A percentile compares a stretch with the other conserved stretches of the same genome.
Conservation (phyloP, 2,329 filamentous ascomycete species). For the Cercospora sojina region DNA sequence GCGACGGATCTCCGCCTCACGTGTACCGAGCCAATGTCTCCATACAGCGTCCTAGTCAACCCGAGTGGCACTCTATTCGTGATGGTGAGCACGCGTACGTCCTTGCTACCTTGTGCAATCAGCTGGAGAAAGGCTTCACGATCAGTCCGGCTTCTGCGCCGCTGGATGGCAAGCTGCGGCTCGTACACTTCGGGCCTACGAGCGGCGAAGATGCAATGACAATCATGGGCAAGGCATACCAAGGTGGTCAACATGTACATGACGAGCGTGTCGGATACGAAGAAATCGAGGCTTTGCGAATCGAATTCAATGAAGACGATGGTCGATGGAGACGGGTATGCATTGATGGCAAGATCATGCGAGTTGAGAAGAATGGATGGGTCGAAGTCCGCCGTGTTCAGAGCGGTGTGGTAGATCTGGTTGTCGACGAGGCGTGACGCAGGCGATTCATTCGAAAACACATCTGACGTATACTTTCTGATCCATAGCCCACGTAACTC, state of each 20-base stretch:
- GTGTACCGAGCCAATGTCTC: conserved; percentile 56
- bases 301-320: conserved; percentile 68
- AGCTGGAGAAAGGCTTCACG: conserved; percentile 76
- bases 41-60: conserved; percentile 36
- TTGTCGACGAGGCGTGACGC: conserved; percentile 11
- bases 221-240: conserved; percentile 67
- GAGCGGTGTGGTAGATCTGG: conserved; percentile 41
- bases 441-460: not conserved
- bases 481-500: not conserved
- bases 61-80: conserved; percentile 38
- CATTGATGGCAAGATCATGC: conserved; percentile 86
- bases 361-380: conserved; percentile 67
- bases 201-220: conserved; percentile 67
- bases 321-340: conserved; percentile 79
- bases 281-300: conserved; percentile 63
- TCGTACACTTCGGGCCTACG: conserved; percentile 73
- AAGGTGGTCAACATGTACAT: conserved; percentile 55
- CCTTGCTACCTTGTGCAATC: conserved; percentile 72
- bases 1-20: conserved; percentile 55
- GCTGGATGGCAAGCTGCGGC: conserved; percentile 66
- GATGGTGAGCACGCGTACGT: conserved; percentile 68
- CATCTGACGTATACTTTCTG: not conserved
- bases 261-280: conserved; percentile 67
- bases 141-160: conserved; percentile 74
- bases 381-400: conserved; percentile 62